A percentile compares a stretch with the other conserved stretches of the same genome.
phyloP scores from a whole-genome alignment of 208 protist genomes.

The Trypanosoma lewisi region DNA sequence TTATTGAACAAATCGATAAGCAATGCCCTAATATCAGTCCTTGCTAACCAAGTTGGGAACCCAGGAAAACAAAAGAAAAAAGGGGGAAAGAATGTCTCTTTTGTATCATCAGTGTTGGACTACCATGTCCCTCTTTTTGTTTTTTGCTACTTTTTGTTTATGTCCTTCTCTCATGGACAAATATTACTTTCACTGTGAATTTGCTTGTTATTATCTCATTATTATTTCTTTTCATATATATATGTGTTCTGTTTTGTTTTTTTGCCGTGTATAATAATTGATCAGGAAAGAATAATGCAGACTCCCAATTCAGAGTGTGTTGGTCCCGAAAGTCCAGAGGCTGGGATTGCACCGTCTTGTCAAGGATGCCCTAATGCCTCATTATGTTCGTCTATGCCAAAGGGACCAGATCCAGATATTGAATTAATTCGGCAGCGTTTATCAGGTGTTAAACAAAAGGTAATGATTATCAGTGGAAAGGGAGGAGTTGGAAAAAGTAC shows the following conservation, averaged over 20 bases:
- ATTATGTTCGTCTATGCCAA: constrained; percentile 93
- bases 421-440: constrained; percentile 81
- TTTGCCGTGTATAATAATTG: constrained; percentile 12
- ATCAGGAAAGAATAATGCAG: constrained; percentile 16
- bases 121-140: not conserved
- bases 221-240: constrained; percentile 1
- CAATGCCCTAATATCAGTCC: constrained; percentile 53
- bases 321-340: constrained; percentile 91
- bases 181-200: too few species aligned
- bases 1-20: constrained; percentile 76
- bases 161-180: too few species aligned
- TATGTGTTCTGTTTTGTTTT: not conserved
- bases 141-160: constrained; percentile 13
- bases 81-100: too few species aligned
- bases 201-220: too few species aligned
- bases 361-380: constrained; percentile 97
- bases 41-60: too few species aligned
- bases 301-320: constrained; percentile 85
- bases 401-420: constrained; percentile 92
- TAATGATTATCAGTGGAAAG: constrained; percentile 92
- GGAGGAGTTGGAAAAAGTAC: constrained; percentile 95
- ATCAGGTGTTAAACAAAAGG: constrained; percentile 72
- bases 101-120: too few species aligned
- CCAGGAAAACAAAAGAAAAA: too few species aligned
- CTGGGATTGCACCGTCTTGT: constrained; percentile 95